phyloP scores from a whole-genome alignment of 305 asterid species.

The Solanum aculeatissimum region DNA sequence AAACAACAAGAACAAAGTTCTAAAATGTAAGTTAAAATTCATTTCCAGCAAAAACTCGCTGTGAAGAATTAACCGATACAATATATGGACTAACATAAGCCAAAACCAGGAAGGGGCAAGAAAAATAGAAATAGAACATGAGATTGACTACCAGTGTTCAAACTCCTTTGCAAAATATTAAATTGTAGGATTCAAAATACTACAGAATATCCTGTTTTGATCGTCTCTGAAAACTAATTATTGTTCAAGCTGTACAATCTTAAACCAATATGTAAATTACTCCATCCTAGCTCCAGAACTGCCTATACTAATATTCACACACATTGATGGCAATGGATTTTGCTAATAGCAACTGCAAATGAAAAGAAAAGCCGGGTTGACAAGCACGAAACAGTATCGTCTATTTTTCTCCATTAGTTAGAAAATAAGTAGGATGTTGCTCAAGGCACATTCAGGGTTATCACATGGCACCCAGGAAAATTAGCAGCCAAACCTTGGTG shows the following conservation, averaged over 20 bases:
- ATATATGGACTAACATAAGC: not conserved
- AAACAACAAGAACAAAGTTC: not conserved
- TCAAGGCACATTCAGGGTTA: not conserved
- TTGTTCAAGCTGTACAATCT: constrained; percentile 7
- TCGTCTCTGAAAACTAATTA: constrained; percentile 1
- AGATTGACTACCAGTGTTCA: not conserved
- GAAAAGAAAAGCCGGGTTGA: not conserved
- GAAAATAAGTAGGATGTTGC: not conserved
- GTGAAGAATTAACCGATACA: not conserved
- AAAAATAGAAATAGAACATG: not conserved
- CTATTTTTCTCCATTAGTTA: not conserved
- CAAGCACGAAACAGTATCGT: not conserved
- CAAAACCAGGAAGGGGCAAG: not conserved
- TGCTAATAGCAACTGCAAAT: not conserved
- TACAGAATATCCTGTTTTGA: not conserved
- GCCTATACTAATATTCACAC: not conserved
- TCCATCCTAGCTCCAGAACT: not conserved
- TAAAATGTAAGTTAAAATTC: not conserved
- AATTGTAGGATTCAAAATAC: constrained; percentile 4
- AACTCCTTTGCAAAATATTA: not conserved
- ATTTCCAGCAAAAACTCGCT: not conserved
- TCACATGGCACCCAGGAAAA: not conserved
- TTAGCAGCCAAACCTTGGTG: not conserved
- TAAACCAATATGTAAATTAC: constrained; percentile 8
- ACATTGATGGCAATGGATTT: not conserved